Percentiles rank a stretch among this genome's conserved stretches.
These are phyloP conservation scores for Favolaschia claudopus DNA, from an alignment of 768 basidiomycete species.

Conservation along the genomic window DNA sequence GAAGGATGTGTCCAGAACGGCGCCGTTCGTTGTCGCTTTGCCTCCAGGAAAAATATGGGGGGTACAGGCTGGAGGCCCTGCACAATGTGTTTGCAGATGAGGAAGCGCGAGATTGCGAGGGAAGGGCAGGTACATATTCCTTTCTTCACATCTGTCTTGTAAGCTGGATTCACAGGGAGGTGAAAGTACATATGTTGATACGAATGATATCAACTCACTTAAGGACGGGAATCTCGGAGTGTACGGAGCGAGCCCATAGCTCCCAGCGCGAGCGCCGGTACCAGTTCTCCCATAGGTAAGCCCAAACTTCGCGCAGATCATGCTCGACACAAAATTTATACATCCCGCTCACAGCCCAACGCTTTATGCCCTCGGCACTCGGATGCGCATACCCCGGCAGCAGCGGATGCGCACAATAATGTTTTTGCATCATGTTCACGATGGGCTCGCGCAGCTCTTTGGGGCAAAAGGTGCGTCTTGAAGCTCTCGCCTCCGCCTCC, in stretches of 20 bases:
- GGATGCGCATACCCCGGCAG: constrained; percentile 22
- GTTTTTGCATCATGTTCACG: constrained; percentile 15
- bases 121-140: constrained; percentile 34
- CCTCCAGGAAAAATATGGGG: constrained; percentile 33
- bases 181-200: constrained; percentile 31
- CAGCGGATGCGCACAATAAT: constrained; percentile 22
- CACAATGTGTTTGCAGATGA: constrained; percentile 39
- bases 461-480: constrained; percentile 23
- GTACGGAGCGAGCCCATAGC: constrained; percentile 32
- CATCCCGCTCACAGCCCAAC: constrained; percentile 32
- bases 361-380: constrained; percentile 18
- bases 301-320: constrained; percentile 32
- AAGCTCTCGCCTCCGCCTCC: background rate
- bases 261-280: constrained; percentile 34
- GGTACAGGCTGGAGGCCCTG: constrained; percentile 29
- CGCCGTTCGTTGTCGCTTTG: constrained; percentile 21
- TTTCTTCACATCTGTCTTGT: constrained; percentile 27
- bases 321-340: constrained; percentile 32
- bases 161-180: constrained; percentile 32
- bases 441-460: constrained; percentile 1
- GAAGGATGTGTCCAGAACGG: constrained; percentile 32
- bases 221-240: constrained; percentile 30
- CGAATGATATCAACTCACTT: constrained; percentile 39
- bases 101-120: constrained; percentile 30
- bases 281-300: constrained; percentile 36